Evolutionary conservation across 2,329 filamentous ascomycete species (phyloP).

Genomic region (Fusarium sp.): DNA sequence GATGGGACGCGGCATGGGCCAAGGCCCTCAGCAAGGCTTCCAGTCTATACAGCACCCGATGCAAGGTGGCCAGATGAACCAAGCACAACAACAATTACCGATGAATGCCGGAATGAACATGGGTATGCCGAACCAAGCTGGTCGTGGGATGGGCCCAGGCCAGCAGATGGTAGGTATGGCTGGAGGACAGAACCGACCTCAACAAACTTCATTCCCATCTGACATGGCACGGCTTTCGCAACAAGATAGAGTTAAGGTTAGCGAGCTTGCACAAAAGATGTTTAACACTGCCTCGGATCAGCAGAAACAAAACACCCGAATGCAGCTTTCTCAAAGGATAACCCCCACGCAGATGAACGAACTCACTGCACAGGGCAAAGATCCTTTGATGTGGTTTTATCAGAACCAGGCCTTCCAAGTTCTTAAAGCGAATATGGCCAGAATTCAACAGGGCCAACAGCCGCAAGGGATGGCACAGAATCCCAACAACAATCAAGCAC

Average conservation of each 20-base stretch:
- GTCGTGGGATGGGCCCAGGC: constrained; percentile 55
- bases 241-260: constrained; percentile 57
- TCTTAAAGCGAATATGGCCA: constrained; percentile 45
- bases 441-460: constrained; percentile 39
- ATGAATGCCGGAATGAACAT: constrained; percentile 45
- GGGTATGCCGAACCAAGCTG: constrained; percentile 50
- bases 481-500: constrained; percentile 48
- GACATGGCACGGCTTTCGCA: constrained; percentile 54
- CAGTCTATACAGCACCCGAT: constrained; percentile 68
- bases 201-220: constrained; percentile 38
- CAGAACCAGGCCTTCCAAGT: constrained; percentile 56
- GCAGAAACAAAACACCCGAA: constrained; percentile 51
- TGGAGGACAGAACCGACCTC: constrained; percentile 47
- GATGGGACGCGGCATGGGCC: constrained; percentile 62
- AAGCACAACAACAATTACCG: constrained; percentile 49
- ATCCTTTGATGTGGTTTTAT: constrained; percentile 61
- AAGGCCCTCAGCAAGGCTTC: constrained; percentile 63
- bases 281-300: constrained; percentile 54
- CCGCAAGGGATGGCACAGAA: constrained; percentile 47
- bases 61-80: constrained; percentile 64
- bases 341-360: constrained; percentile 56
- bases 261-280: constrained; percentile 56
- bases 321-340: constrained; percentile 50
- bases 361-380: constrained; percentile 56
- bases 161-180: constrained; percentile 54